Evolutionary conservation across 1,284 basidiomycete genomes (phyloP).

Genomic region (Flammula alnicola): DNA sequence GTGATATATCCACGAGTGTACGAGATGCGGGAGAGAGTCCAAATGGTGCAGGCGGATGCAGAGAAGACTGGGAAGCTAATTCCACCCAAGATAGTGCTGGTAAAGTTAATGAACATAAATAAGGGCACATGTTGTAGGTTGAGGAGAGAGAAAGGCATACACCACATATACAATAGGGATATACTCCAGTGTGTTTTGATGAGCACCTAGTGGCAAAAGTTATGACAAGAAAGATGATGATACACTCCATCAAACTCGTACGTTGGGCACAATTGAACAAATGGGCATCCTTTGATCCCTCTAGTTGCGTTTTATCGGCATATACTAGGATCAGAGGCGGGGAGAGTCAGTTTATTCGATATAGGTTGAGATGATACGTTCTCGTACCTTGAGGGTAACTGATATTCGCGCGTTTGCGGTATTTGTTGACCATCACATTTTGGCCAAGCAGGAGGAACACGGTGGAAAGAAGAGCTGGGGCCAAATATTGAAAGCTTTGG

Average conservation of each 20-base stretch:
- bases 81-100: slow-evolving; percentile 37
- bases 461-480: slow-evolving; percentile 25
- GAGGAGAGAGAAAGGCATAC: slow-evolving; percentile 12
- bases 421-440: slow-evolving; percentile 23
- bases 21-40: slow-evolving; percentile 38
- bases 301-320: slow-evolving; percentile 42
- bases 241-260: slow-evolving; percentile 22
- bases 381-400: slow-evolving; percentile 39
- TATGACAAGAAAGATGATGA: neutral
- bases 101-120: neutral
- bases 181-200: slow-evolving; percentile 45
- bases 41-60: slow-evolving; percentile 33
- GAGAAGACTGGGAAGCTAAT: slow-evolving; percentile 36
- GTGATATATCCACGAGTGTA: slow-evolving; percentile 37
- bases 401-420: slow-evolving; percentile 37
- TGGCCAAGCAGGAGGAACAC: slow-evolving; percentile 32
- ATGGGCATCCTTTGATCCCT: slow-evolving; percentile 31
- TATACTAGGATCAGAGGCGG: too few relatives aligned
- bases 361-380: too few relatives aligned
- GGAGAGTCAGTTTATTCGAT: too few relatives aligned
- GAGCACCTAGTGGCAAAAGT: slow-evolving; percentile 28
- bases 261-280: slow-evolving; percentile 44
- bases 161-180: slow-evolving; percentile 27
- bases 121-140: too few relatives aligned
- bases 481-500: slow-evolving; percentile 19